Conservation (phyloP, 1,284 basidiomycete species). For the Naganishia sp. region DNA sequence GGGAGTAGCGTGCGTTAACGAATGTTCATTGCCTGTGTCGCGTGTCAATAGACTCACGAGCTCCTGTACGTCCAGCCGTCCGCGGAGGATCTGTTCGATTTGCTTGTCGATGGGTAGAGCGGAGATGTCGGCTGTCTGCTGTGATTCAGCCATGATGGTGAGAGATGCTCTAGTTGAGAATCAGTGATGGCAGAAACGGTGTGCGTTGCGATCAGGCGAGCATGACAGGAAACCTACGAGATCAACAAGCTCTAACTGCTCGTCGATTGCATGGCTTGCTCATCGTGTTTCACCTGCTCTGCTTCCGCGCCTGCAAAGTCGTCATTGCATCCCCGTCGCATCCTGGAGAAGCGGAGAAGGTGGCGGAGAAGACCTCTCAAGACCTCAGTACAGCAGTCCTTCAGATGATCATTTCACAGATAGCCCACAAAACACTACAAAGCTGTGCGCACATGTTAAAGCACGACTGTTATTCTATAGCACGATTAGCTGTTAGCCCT, state of each 20-base stretch:
- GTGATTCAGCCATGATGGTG: slow-evolving; percentile 5
- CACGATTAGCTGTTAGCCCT: too few relatives aligned
- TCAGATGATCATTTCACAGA: too few relatives aligned
- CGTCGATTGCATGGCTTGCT: neutral
- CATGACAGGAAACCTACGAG: neutral
- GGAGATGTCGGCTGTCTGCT: slow-evolving; percentile 16
- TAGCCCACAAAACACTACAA: too few relatives aligned
- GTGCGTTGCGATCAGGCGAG: neutral
- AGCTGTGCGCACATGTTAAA: too few relatives aligned
- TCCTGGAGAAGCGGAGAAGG: too few relatives aligned
- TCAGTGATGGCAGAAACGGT: neutral
- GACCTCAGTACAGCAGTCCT: too few relatives aligned
- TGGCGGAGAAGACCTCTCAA: too few relatives aligned
- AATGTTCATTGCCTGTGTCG: neutral
- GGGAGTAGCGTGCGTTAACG: too few relatives aligned
- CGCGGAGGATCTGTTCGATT: slow-evolving; percentile 27
- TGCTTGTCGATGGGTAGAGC: slow-evolving; percentile 23
- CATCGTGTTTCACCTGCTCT: slow-evolving; percentile 8
- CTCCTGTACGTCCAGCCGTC: slow-evolving; percentile 24
- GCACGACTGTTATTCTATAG: too few relatives aligned
- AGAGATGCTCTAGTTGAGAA: neutral
- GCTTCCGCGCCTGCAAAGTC: slow-evolving; percentile 1
- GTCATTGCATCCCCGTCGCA: too few relatives aligned
- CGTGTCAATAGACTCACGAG: slow-evolving; percentile 7
- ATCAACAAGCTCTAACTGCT: too few relatives aligned